Base-by-base conservation (phyloP, 2,329 filamentous ascomycete species). In the Fusarium sp. region DNA sequence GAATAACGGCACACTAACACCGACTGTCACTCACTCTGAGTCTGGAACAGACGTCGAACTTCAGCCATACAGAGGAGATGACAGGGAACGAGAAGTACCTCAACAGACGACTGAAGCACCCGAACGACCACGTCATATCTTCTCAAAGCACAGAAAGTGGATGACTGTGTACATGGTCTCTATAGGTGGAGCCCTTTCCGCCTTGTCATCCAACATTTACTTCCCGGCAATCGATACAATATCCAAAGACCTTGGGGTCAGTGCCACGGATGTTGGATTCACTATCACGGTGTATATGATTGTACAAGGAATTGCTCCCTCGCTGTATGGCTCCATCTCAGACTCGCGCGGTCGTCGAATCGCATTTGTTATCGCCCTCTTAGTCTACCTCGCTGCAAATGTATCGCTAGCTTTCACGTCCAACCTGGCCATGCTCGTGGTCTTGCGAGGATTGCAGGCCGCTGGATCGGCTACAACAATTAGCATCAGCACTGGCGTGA, bases 401-500 rank as follows among this genome's bases (percentile, higher is more conserved):
- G 6, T 44, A 3, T 44, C 58, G 2, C 47, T 61, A 5, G 47
- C 58, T 24, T 54, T 54, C 58, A 54, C 58, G 3, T 61, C 47
- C 1, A 44, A 20, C 30, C 20, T 61, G 20, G 38, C 58, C 5
- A 61, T 61, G 47, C 58, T 54, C 14, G 12, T 61, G 17, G 64
- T 53, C 9, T 14, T 71, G 15, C 50, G 74, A 17, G 74, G 72
- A 4, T n/a, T 77, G 14, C 75, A 77, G 32, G 75, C 75, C 3
- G 66, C 73, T 13, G 75, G 75, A 7, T 75, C 71, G 8, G 70
- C 75, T 5, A 70, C 75, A 1, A 77, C 73, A 2, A 74, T 77
- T 15, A 77, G 75, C 47, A 77, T 77, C 48, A 75, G 75, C 53
- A 61, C 64, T 22, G 75, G 75, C 18, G 75, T 77, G 17, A 77